A percentile compares a stretch with the other conserved stretches of the same genome.
These are phyloP conservation scores for Funneliformis geosporum DNA, from an alignment of 192 early-diverging fungal species.

Conservation along the genomic window DNA sequence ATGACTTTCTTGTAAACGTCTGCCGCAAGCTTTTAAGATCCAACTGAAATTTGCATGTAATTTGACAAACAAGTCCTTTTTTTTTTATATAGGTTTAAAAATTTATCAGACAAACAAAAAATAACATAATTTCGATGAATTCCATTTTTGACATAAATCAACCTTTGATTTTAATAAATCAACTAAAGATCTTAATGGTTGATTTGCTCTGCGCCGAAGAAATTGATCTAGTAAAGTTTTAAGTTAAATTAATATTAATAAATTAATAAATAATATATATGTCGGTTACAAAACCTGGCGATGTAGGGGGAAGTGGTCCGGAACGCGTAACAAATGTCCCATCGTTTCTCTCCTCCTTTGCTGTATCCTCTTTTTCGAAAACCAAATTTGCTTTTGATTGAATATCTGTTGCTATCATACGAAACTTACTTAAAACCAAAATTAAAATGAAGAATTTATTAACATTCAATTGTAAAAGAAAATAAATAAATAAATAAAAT, in stretches of 20 bases:
- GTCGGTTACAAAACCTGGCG: constrained; percentile 37
- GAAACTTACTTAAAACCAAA: constrained; percentile 51
- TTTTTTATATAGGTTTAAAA: constrained; percentile 27
- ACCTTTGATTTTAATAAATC: constrained; percentile 56
- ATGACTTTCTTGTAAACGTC: constrained; percentile 51
- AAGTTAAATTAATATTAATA: neutral
- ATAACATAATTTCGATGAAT: neutral
- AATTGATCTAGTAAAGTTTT: constrained; percentile 47
- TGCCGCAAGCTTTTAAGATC: constrained; percentile 58
- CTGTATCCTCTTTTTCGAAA: constrained; percentile 47
- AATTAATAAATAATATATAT: neutral
- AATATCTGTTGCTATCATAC: constrained; percentile 51
- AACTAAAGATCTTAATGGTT: constrained; percentile 49
- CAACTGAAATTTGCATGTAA: constrained; percentile 64
- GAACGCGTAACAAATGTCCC: constrained; percentile 33
- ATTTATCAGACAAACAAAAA: constrained; percentile 3
- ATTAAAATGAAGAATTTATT: neutral
- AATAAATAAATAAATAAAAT: neutral
- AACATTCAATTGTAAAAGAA: neutral
- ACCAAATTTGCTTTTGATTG: constrained; percentile 47
- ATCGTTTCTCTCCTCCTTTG: constrained; percentile 31
- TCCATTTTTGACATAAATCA: constrained; percentile 10
- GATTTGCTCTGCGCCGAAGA: constrained; percentile 51
- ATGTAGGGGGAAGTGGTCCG: constrained; percentile 40
- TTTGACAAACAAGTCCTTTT: constrained; percentile 62